These are phyloP conservation scores for Boletus insuetus DNA, from an alignment of 768 basidiomycete genomes.

Conservation along the genomic window DNA sequence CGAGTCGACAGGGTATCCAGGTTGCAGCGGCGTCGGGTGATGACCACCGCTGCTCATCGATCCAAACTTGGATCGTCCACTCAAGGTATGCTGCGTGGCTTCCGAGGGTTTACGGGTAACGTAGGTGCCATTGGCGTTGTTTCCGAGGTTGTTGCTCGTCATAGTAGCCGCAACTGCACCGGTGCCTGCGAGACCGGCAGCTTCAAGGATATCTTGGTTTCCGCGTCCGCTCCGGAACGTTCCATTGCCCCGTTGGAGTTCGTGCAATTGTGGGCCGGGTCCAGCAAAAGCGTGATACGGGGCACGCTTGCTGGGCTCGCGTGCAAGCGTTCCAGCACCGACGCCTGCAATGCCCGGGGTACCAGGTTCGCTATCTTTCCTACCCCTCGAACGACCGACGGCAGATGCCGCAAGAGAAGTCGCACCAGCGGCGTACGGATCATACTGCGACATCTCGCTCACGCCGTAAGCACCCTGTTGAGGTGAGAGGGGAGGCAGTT, in stretches of 20 bases:
- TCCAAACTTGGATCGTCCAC: slow-evolving; percentile 21
- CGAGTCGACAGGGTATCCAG: slow-evolving; percentile 26
- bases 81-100: slow-evolving; percentile 22
- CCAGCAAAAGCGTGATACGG: slow-evolving; percentile 42
- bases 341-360: slow-evolving; percentile 41
- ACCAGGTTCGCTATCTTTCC: slow-evolving; percentile 33
- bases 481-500: slow-evolving; percentile 42
- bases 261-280: slow-evolving; percentile 24
- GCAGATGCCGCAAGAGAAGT: slow-evolving; percentile 21
- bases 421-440: slow-evolving; percentile 32
- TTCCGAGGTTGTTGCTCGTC: not conserved
- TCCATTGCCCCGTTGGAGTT: slow-evolving; percentile 10
- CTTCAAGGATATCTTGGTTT: slow-evolving; percentile 29
- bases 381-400: slow-evolving; percentile 19
- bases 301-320: slow-evolving; percentile 27
- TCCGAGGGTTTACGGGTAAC: slow-evolving; percentile 28
- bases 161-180: not conserved
- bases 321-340: slow-evolving; percentile 31
- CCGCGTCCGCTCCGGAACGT: slow-evolving; percentile 21
- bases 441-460: slow-evolving; percentile 45
- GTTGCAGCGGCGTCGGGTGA: slow-evolving; percentile 18
- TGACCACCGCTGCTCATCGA: slow-evolving; percentile 14
- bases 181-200: slow-evolving; percentile 21
- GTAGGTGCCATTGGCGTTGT: slow-evolving; percentile 2
- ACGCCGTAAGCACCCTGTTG: slow-evolving; percentile 43